Base-by-base conservation (phyloP, 495 filamentous ascomycete species). In the Chlorociboria aeruginascens region DNA sequence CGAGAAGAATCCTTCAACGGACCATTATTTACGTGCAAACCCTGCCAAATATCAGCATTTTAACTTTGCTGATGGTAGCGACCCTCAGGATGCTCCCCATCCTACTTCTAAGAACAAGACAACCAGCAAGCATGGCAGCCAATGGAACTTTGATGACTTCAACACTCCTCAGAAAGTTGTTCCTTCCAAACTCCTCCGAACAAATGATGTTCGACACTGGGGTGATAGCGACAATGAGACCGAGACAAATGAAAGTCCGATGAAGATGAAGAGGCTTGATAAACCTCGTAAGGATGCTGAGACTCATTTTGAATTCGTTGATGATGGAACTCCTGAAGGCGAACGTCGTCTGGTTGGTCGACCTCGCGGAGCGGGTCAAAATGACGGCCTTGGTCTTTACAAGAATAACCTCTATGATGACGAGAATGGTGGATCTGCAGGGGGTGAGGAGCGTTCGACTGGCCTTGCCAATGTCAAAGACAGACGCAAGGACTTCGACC, bases 141-240 rank as follows among this genome's bases (percentile, higher is more conserved):
- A 83, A 43, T 95, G 89, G 88, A 79, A 79, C 38, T 95, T 95
- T 64, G 82, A 85, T 38, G 87, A 93, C 62, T 90, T 90, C 56
- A 65, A 66, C 14, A 90, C 89, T 3, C 89, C 92, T 0, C 70
- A 81, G 52, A 95, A 93, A 65, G 52, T 68, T 20, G 58, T 65
- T 29, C 64, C 68, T 4, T 57, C 48, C 35, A 69, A 69, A 40
- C 55, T 60, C 3, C 55, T 77, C 49, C 72, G 78, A 48, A 70
- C 70, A 28, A 74, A 78, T 40, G 71, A 80, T 48, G 66, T 78
- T 13, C 74, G 79, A 33, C 80, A 89, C 58, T 94, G 81, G 62
- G 83, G 79, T 64, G 20, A 25, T 4, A 44, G 33, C 17, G 78
- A 71, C 53, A 87, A 82, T 29, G 71, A 81, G 38, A 79, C 83